phyloP scores from a whole-genome alignment of 2,329 filamentous ascomycete species.

The Metarhizium anisopliae region DNA sequence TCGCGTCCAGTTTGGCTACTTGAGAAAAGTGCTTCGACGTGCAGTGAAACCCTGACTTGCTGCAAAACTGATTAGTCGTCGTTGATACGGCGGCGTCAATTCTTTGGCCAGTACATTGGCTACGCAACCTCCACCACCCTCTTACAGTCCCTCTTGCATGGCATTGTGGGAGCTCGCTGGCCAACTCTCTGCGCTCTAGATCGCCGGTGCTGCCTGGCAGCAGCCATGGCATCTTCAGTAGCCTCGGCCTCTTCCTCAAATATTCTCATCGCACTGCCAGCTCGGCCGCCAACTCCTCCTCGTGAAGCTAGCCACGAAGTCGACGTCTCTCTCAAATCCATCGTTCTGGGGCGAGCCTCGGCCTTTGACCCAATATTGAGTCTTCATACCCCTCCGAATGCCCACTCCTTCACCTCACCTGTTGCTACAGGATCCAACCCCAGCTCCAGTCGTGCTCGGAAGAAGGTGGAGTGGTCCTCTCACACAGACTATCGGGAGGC shows the following conservation, averaged over 20 bases:
- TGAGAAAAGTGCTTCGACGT: not conserved
- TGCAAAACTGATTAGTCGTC: not conserved
- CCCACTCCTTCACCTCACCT: conserved; percentile 33
- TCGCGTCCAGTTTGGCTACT: not conserved
- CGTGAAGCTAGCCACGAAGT: conserved; percentile 38
- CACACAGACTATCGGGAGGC: conserved; percentile 49
- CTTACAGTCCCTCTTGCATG: conserved; percentile 1
- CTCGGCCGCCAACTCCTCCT: conserved; percentile 61
- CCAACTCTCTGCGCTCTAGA: conserved; percentile 24
- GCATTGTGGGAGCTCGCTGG: conserved; percentile 3
- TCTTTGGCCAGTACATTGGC: not conserved
- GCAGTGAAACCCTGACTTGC: not conserved
- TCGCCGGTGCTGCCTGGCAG: conserved; percentile 28
- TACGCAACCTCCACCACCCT: not conserved
- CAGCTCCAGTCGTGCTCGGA: conserved; percentile 36
- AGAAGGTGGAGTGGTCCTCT: conserved; percentile 49
- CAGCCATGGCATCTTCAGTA: conserved; percentile 33
- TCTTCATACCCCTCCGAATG: conserved; percentile 43
- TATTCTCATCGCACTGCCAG: conserved; percentile 42
- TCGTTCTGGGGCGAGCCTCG: conserved; percentile 25
- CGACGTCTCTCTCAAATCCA: conserved; percentile 25
- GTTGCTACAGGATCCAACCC: conserved; percentile 31
- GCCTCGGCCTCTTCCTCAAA: conserved; percentile 23
- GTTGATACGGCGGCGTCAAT: not conserved
- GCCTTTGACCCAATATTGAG: conserved; percentile 26